Evolutionary conservation across 2,329 filamentous ascomycete species (phyloP).

Genomic region (Calonectria hongkongensis): DNA sequence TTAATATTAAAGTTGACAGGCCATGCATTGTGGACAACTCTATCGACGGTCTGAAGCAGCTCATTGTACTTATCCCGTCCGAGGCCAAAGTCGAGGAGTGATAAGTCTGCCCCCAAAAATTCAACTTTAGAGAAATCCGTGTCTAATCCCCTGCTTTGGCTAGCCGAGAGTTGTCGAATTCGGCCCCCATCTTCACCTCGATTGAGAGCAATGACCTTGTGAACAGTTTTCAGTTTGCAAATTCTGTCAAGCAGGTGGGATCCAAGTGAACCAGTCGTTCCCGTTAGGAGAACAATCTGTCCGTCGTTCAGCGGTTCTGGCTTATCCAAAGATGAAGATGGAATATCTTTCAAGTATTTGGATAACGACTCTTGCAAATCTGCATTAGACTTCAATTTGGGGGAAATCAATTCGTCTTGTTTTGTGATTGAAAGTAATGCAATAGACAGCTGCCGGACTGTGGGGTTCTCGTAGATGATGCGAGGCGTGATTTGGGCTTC

Average conservation of each 20-base stretch:
- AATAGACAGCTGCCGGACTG: not conserved
- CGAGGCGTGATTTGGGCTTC: not conserved
- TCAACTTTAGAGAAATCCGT: constrained; percentile 9
- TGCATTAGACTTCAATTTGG: not conserved
- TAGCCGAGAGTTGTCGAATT: not conserved
- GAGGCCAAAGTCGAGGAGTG: not conserved
- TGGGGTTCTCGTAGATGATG: constrained; percentile 24
- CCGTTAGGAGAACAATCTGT: not conserved
- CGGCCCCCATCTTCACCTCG: not conserved
- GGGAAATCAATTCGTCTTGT: not conserved
- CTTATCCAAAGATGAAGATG: not conserved
- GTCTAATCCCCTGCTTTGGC: not conserved
- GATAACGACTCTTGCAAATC: not conserved
- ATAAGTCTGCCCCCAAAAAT: constrained; percentile 1
- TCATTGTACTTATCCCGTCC: not conserved
- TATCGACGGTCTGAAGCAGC: not conserved
- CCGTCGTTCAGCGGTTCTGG: constrained; percentile 9
- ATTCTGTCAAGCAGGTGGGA: constrained; percentile 1
- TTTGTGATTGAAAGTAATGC: constrained; percentile 1
- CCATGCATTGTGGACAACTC: constrained; percentile 9
- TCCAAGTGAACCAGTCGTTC: constrained; percentile 11
- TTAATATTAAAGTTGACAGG: constrained; percentile 8
- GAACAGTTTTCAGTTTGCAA: not conserved
- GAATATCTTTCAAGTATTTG: constrained; percentile 16
- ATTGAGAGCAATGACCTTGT: constrained; percentile 9